A percentile compares a stretch with the other conserved stretches of the same genome.
Conservation (phyloP, 345 rosid species). For the Microcos paniculata region DNA sequence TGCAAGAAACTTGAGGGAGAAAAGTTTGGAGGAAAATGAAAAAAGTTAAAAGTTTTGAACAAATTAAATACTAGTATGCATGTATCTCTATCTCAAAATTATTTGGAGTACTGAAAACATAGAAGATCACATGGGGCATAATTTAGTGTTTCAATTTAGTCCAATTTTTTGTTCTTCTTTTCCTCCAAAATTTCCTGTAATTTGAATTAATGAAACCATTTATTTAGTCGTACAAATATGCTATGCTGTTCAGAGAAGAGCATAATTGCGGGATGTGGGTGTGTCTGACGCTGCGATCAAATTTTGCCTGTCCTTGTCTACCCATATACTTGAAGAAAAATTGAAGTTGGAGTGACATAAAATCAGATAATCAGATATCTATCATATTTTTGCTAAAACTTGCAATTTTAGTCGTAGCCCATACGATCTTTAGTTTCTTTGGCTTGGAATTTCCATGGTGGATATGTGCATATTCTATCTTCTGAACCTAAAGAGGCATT, state of each 20-base stretch:
- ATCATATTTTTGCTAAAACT: not conserved
- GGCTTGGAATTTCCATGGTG: slow-evolving; percentile 7
- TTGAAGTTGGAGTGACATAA: not conserved
- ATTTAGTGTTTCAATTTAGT: not conserved
- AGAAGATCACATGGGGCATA: not conserved
- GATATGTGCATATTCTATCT: not conserved
- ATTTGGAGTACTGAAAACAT: not conserved
- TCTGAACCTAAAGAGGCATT: not conserved
- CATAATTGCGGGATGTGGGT: not conserved
- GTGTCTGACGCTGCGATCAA: not conserved
- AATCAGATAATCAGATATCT: not conserved
- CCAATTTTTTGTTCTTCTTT: not conserved
- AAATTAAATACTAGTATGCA: not conserved
- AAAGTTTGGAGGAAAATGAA: not conserved
- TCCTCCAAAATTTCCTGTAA: not conserved
- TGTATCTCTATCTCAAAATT: not conserved
- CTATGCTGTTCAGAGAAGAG: not conserved
- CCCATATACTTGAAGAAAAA: not conserved
- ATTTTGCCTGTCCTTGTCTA: not conserved
- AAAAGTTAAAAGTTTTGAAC: no score
- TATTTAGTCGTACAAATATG: not conserved
- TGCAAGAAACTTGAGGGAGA: not conserved
- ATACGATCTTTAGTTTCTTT: not conserved
- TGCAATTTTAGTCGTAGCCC: not conserved
- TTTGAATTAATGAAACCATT: not conserved